phyloP scores from a whole-genome alignment of 2,329 filamentous ascomycete species.

The Botrytis deweyae region DNA sequence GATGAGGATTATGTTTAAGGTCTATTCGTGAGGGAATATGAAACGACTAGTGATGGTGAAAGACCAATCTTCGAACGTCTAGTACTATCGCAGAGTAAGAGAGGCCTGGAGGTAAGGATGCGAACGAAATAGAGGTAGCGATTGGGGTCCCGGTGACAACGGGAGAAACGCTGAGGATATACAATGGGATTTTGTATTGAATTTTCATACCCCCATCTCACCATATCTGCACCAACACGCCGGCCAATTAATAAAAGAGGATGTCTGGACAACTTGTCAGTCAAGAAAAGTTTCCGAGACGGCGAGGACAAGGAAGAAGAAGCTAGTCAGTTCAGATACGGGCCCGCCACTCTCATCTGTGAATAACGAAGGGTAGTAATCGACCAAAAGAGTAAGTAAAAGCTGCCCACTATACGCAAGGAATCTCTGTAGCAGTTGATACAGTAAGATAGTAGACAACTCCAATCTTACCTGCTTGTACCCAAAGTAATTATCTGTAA shows the following conservation, averaged over 20 bases:
- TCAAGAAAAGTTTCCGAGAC: background rate
- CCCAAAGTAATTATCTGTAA: background rate
- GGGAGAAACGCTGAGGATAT: background rate
- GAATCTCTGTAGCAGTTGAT: background rate
- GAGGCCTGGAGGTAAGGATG: background rate
- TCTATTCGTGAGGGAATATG: background rate
- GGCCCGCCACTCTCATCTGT: no score
- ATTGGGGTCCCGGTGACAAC: background rate
- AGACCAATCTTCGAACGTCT: background rate
- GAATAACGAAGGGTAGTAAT: background rate
- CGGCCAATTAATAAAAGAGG: background rate
- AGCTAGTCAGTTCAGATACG: background rate
- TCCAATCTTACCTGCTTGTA: background rate
- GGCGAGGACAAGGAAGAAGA: background rate
- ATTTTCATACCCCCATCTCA: background rate
- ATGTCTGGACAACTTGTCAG: background rate
- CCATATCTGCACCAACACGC: background rate
- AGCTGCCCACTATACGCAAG: background rate
- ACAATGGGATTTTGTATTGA: background rate
- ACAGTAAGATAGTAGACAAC: background rate
- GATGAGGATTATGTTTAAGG: background rate
- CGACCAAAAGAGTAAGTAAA: background rate
- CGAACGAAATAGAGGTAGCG: background rate
- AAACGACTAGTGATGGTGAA: background rate
- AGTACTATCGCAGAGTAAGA: background rate